Conservation (phyloP, 2,329 filamentous ascomycete species). For the Diaporthe amygdali region DNA sequence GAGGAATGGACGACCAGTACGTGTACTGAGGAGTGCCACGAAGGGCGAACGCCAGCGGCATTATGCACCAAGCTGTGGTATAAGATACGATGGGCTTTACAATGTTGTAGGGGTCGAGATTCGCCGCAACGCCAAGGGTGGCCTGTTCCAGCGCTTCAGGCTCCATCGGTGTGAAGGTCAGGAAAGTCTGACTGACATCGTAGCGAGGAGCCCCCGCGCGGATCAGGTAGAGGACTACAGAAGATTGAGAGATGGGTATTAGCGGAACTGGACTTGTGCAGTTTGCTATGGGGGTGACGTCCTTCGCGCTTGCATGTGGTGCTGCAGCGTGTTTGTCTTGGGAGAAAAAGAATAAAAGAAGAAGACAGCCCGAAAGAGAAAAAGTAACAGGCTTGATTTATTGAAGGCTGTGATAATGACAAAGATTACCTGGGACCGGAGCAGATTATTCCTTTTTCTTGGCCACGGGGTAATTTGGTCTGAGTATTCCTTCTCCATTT, state of each 20-base stretch:
- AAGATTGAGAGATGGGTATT: not conserved
- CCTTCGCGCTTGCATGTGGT: no score
- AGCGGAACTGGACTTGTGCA: not conserved
- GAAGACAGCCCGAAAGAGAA: no score
- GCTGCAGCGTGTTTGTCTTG: no score
- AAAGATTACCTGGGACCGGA: no score
- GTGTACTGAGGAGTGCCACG: slow-evolving; percentile 36
- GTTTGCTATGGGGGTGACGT: not conserved
- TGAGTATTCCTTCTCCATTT: no score
- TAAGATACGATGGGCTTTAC: slow-evolving; percentile 43
- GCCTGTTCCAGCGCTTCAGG: slow-evolving; percentile 30
- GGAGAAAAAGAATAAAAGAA: no score
- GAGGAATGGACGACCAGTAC: slow-evolving; percentile 26
- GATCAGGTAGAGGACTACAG: not conserved
- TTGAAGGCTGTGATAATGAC: no score
- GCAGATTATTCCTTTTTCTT: no score
- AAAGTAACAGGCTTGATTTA: no score
- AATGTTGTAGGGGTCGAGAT: slow-evolving; percentile 21
- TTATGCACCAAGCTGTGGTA: slow-evolving; percentile 32
- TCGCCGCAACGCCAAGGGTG: slow-evolving; percentile 24
- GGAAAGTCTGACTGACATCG: slow-evolving; percentile 25
- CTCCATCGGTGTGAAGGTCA: slow-evolving; percentile 30
- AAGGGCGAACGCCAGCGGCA: not conserved
- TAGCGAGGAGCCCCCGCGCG: not conserved
- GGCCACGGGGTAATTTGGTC: no score